Evolutionary conservation across 2,329 filamentous ascomycete genomes (phyloP).

Genomic region (Penicillium brevicompactum): DNA sequence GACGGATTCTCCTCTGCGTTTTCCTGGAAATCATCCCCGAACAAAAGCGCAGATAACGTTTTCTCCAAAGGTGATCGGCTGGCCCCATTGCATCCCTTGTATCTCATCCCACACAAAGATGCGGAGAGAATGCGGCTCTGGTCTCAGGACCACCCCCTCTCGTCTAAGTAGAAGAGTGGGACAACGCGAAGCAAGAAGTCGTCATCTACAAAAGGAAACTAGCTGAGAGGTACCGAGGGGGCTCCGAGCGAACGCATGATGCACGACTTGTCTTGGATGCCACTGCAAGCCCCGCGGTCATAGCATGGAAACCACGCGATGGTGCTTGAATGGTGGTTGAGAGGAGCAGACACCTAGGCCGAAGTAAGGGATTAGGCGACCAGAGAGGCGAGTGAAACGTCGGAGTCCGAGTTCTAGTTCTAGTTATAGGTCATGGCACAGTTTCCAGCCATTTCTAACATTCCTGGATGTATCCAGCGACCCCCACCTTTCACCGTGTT

Average conservation of each 20-base stretch:
- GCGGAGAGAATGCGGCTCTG: conserved; percentile 67
- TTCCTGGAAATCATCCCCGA: conserved; percentile 43
- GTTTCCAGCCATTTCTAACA: neutral
- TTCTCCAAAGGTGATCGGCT: conserved; percentile 74
- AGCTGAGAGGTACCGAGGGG: conserved; percentile 1
- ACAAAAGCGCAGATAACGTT: conserved; percentile 55
- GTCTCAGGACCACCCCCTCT: conserved; percentile 52
- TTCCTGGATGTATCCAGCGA: neutral
- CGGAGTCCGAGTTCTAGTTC: conserved; percentile 6
- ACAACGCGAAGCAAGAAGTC: neutral
- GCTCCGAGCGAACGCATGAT: conserved; percentile 8
- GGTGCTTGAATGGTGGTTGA: neutral
- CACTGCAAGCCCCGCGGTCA: conserved; percentile 7
- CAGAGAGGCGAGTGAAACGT: conserved; percentile 9
- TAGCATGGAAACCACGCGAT: conserved; percentile 15
- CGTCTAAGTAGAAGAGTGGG: conserved; percentile 1
- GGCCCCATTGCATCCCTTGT: conserved; percentile 76
- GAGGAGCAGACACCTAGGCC: conserved; percentile 1
- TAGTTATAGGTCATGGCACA: conserved; percentile 11
- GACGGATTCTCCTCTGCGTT: conserved; percentile 39
- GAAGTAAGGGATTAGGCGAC: conserved; percentile 13
- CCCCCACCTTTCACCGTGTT: neutral
- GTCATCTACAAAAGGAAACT: neutral
- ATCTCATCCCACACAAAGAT: conserved; percentile 73
- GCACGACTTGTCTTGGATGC: conserved; percentile 4